Evolutionary conservation across 1,139 yeast genomes (phyloP).

Genomic region (Debaryomycetaceae sp.): DNA sequence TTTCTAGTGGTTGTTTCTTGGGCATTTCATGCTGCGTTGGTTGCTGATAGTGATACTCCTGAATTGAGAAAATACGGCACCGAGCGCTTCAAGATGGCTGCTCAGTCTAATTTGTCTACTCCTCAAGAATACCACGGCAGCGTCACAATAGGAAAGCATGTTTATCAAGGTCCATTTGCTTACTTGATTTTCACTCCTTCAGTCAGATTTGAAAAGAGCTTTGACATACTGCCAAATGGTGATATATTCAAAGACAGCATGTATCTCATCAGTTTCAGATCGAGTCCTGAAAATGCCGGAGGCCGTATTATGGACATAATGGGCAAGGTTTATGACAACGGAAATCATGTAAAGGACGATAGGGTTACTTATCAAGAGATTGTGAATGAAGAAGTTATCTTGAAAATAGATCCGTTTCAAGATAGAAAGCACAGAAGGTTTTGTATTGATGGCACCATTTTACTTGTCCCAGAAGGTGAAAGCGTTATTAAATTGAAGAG

Average conservation of each 20-base stretch:
- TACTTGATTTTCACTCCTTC: conserved; percentile 67
- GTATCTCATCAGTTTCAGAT: conserved; percentile 53
- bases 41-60: conserved; percentile 73
- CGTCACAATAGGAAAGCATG: conserved; percentile 13
- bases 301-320: conserved; percentile 52
- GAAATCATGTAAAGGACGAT: conserved; percentile 47
- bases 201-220: conserved; percentile 61
- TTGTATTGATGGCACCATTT: conserved; percentile 53
- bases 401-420: conserved; percentile 20
- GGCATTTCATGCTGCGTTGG: conserved; percentile 83
- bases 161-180: conserved; percentile 46
- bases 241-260: conserved; percentile 46
- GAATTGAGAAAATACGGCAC: conserved; percentile 62
- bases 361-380: conserved; percentile 43
- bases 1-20: conserved; percentile 76
- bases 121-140: conserved; percentile 52
- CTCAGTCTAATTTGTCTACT: conserved; percentile 45
- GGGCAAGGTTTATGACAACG: conserved; percentile 55
- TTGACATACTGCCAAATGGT: conserved; percentile 72
- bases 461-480: conserved; percentile 26
- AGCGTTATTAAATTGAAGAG: conserved; percentile 14
- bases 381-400: conserved; percentile 18
- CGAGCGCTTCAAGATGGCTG: conserved; percentile 70
- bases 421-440: conserved; percentile 31
- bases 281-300: conserved; percentile 22